Evolutionary conservation across 1,139 yeast genomes (phyloP).

Genomic region (Debaryomycetaceae sp.): DNA sequence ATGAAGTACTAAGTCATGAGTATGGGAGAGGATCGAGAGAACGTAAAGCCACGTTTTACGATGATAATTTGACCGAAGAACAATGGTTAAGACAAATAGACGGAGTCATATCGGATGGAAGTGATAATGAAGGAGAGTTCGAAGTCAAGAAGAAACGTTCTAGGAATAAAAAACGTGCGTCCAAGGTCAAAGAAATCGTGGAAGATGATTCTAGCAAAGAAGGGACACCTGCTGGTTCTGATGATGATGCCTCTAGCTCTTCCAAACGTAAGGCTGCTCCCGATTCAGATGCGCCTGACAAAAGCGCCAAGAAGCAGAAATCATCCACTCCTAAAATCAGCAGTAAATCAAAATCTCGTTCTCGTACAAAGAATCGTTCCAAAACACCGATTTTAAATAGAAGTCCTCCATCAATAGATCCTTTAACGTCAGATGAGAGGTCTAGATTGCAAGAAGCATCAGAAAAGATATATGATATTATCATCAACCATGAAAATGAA

Average conservation of each 20-base stretch:
- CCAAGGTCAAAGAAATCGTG: conserved; percentile 14
- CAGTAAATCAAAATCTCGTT: conserved; percentile 23
- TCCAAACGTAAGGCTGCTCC: conserved; percentile 10
- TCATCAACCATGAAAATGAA: conserved; percentile 43
- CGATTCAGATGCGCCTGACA: conserved; percentile 9
- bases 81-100: conserved; percentile 71
- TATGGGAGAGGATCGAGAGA: conserved; percentile 67
- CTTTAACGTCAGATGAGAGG: conserved; percentile 41
- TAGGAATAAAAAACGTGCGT: conserved; percentile 26
- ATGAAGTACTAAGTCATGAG: conserved; percentile 38
- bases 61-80: conserved; percentile 71
- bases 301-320: conserved; percentile 22
- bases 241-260: conserved; percentile 16
- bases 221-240: conserved; percentile 6
- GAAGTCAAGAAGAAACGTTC: conserved; percentile 19
- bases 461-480: conserved; percentile 42
- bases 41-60: conserved; percentile 57
- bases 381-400: conserved; percentile 27
- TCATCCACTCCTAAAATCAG: conserved; percentile 23
- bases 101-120: conserved; percentile 39
- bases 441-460: conserved; percentile 38
- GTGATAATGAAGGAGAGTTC: conserved; percentile 18
- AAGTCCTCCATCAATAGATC: conserved; percentile 39
- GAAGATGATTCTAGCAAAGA: conserved; percentile 15
- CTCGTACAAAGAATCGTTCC: conserved; percentile 18